Evolutionary conservation across 805 yeast species (phyloP), one percentile per base, ranked within the genome.

Genomic region (Spathaspora boniae): DNA sequence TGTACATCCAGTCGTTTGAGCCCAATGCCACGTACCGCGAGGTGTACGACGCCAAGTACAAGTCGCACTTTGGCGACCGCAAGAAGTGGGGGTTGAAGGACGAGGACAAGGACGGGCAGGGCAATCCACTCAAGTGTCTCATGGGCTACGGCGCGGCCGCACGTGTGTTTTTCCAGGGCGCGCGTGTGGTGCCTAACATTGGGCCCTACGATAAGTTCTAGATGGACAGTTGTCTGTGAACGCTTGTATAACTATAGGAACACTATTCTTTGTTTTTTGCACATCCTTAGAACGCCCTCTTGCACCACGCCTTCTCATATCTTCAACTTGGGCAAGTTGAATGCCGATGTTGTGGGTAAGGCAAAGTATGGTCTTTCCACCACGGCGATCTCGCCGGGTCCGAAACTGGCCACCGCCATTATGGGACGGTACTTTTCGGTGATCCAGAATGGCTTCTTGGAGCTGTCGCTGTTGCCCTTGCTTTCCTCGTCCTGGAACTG

Each of bases 351-450:
- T 12, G 73, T 58, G 19, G 78, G 71, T 39, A 74, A 61, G 29
- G 78, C 71, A 48, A 70, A 72, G 34, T 74, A 62, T 4, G 93
- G 91, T 56, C 88, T 73, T 56, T 89, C 97, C 26, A 87, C 75
- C 19, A 89, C 76, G 3, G 85, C 68, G 33, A 89, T 56, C 45
- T 82, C 89, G 12, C 69, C 60, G 2, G 63, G 56, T 38, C 73
- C 68, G 41, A 86, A 65, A 17, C 63, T 58, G 16, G 70, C 82
- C 9, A 79, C 88, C 43, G 63, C 72, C 39, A 89, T 60, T 23
- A 88, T 60, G 14, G 91, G 84, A 47, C 80, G 76, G 57, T 85
- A 89, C 50, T 85, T 85, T 31, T 74, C 73, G 4, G 91, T 80
- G 39, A 83, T 58, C 81, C 89, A 87, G 58, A 80, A 88, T 15